Percentiles rank a stretch among this genome's conserved stretches.
These are phyloP conservation scores for Phytophthora hibernalis DNA, from an alignment of 352 stramenopile species.

Conservation along the genomic window DNA sequence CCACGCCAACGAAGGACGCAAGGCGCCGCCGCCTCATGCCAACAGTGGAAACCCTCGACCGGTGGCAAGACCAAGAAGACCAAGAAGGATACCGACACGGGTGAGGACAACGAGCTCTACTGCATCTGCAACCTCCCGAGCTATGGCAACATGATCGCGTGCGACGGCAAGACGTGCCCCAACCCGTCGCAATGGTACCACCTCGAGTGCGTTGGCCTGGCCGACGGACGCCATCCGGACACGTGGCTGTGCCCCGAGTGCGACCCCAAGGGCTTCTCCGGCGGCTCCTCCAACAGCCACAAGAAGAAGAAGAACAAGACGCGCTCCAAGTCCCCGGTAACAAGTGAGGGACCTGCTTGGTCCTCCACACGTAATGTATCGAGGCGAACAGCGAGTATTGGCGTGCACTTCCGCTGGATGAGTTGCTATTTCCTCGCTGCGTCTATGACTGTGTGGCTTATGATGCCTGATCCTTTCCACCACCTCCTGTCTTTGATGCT, in stretches of 20 bases:
- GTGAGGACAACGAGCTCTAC: slow-evolving; percentile 90
- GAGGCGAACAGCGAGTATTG: no score
- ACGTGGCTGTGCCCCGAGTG: slow-evolving; percentile 90
- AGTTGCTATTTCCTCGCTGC: slow-evolving; percentile 1
- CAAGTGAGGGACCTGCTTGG: slow-evolving; percentile 45
- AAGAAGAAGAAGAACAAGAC: slow-evolving; percentile 89
- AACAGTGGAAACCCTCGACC: slow-evolving; percentile 35
- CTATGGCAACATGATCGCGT: slow-evolving; percentile 92
- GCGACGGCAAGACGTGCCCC: slow-evolving; percentile 87
- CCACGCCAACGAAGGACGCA: slow-evolving; percentile 36
- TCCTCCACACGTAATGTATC: neutral
- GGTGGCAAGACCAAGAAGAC: slow-evolving; percentile 57
- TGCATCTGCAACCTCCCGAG: slow-evolving; percentile 88
- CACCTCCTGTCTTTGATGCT: slow-evolving; percentile 22
- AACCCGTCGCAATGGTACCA: slow-evolving; percentile 92
- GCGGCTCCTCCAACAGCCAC: slow-evolving; percentile 68
- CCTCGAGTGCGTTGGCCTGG: slow-evolving; percentile 85
- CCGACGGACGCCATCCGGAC: slow-evolving; percentile 80
- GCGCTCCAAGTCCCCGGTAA: slow-evolving; percentile 78
- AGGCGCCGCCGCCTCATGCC: slow-evolving; percentile 26
- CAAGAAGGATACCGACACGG: slow-evolving; percentile 71
- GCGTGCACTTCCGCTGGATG: no score
- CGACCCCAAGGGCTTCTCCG: slow-evolving; percentile 76
- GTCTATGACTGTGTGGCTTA: slow-evolving; percentile 21
- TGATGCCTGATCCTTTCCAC: slow-evolving; percentile 15